Evolutionary conservation across 164 flowering plant genomes (phyloP), one percentile per base, ranked within the genome.

Genomic region (Platanus orientalis): DNA sequence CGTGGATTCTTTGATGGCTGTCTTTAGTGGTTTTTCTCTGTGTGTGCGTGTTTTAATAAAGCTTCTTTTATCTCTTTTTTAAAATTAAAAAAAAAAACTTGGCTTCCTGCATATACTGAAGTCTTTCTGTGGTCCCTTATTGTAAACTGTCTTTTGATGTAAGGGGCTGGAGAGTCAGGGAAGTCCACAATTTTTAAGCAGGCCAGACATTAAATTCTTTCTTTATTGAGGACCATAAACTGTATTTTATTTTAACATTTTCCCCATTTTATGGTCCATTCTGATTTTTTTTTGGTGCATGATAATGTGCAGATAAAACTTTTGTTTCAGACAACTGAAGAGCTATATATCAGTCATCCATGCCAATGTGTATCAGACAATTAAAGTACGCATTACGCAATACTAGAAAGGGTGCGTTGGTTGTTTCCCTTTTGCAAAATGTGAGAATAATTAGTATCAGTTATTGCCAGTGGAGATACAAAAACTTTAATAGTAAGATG

Each of bases 181-280:
- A 95, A 95, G 71, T 95, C 99, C 36, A 95, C 99, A 3, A 92
- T 95, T 56, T 95, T 95, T 76, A 95, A 95, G 80, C 99, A 95
- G 97, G 99, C 77, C 71, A 71, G 83, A 65, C 20, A n/a, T n/a
- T n/a, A n/a, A n/a, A n/a, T 20, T 48, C 14, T 36, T 54, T 44
- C 23, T 26, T 42, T n/a, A 1, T 16, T 16, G 30, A 27, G 47
- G 28, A 50, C 21, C 16, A 20, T 40, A n/a, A 23, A 12, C 6
- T 6, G 10, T 57, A 21, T 29, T 9, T n/a, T n/a, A n/a, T n/a
- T n/a, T n/a, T n/a, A n/a, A n/a, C n/a, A n/a, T n/a, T n/a, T n/a
- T n/a, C n/a, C n/a, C n/a, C n/a, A n/a, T n/a, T n/a, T n/a, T n/a
- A n/a, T n/a, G n/a, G n/a, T n/a, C n/a, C n/a, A n/a, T n/a, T n/a